A percentile compares a stretch with the other conserved stretches of the same genome.
phyloP scores from a whole-genome alignment of 2,329 filamentous ascomycete species.

The Fusarium sp. region DNA sequence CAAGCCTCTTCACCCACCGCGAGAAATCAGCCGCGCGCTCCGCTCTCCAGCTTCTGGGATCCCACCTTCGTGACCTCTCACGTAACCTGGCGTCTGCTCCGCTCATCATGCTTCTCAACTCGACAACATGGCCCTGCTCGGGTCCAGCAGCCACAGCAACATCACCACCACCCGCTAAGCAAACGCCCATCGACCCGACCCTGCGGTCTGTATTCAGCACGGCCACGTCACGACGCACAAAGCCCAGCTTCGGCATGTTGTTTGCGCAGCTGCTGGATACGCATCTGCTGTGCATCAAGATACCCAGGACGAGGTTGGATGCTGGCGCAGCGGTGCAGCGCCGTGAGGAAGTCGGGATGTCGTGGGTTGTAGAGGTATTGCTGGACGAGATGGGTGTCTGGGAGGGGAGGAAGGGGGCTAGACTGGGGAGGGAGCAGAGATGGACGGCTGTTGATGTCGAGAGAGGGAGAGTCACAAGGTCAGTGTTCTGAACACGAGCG shows the following conservation, averaged over 20 bases:
- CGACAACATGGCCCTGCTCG: conserved; percentile 47
- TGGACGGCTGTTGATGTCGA: conserved; percentile 61
- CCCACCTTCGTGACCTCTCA: conserved; percentile 57
- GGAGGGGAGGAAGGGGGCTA: conserved; percentile 47
- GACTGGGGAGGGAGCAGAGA: conserved; percentile 58
- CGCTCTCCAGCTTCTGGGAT: conserved; percentile 58
- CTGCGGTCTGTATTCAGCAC: conserved; percentile 61
- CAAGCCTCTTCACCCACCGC: conserved; percentile 60
- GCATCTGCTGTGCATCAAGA: conserved; percentile 60
- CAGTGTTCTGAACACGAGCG: not conserved
- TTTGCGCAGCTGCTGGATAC: conserved; percentile 65
- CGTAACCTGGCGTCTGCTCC: conserved; percentile 53
- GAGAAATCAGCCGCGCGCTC: conserved; percentile 59
- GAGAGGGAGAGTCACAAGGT: conserved; percentile 49
- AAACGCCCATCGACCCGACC: conserved; percentile 51
- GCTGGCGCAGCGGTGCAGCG: conserved; percentile 46
- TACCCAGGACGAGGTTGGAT: conserved; percentile 54
- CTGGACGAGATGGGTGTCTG: conserved; percentile 61
- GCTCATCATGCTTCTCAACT: conserved; percentile 65
- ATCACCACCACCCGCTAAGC: conserved; percentile 1
- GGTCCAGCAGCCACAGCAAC: conserved; percentile 4
- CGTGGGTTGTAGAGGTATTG: conserved; percentile 61
- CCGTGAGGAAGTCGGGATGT: conserved; percentile 37
- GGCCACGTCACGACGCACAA: conserved; percentile 46
- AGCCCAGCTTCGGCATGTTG: conserved; percentile 62